Base-by-base conservation (phyloP, 768 basidiomycete species). In the Suillus subaureus region DNA sequence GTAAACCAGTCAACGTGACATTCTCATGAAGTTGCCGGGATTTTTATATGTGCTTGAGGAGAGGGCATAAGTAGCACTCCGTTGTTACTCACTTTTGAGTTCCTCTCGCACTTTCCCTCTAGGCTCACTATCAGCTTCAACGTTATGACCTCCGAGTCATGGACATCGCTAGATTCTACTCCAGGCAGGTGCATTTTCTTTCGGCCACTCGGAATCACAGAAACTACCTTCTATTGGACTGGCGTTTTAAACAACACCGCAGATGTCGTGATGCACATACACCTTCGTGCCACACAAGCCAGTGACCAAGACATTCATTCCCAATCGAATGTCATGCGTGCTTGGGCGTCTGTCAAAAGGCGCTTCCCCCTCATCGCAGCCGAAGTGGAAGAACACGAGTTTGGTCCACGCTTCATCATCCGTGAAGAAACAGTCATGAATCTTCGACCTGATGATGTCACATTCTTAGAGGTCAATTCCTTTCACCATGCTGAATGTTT, bases 321-420 rank as follows among this genome's bases (percentile, higher is more conserved):
- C 33, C 61, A 68, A 2, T 67, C 70, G 12, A 83, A 81, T 64
- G 69, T 87, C 39, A 60, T 56, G 7, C 72, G 75, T 33, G 77
- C 82, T 8, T 88, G 85, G 85, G 63, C 71, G n/a, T 69, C 77
- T 37, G 70, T 85, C 43, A 87, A 88, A 70, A 75, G 70, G 33
- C 79, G 75, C 39, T 85, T 80, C 66, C 87, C 86, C 4, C 74
- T 87, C 6, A 80, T 87, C 35, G 84, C 79, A 18, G 78, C 82
- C 16, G 74, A 67, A 9, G 69, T 85, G 12, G 75, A 80, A 39
- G 74, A 77, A 42, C 70, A 75, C 7, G 68, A 74, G 26, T 68
- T 72, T 13, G 68, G 68, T n/a, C 68, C 42, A n/a, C 51, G 54
- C 11, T 86, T 87, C 65, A 70, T 81, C 33, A 77, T 87, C 47